phyloP scores from a whole-genome alignment of 495 filamentous ascomycete genomes.

The Penicillium argentinense region DNA sequence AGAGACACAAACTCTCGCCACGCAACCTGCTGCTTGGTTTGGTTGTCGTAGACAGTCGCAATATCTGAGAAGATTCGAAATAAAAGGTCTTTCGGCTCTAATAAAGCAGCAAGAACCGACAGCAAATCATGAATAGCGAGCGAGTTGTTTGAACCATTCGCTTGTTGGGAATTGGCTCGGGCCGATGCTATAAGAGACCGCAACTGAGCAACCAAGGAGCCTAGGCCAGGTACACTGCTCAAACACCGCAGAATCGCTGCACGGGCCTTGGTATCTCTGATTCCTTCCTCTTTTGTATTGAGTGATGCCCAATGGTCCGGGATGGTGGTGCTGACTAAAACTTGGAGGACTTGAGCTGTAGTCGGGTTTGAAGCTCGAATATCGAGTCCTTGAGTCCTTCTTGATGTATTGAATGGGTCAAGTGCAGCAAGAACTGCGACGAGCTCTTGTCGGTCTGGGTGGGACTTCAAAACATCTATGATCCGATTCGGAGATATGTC shows the following conservation, averaged over 20 bases:
- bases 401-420: conserved; percentile 34
- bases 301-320: conserved; percentile 76
- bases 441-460: conserved; percentile 63
- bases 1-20: conserved; percentile 70
- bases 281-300: conserved; percentile 40
- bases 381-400: conserved; percentile 45
- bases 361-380: conserved; percentile 63
- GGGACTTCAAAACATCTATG: conserved; percentile 60
- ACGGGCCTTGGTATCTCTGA: conserved; percentile 31
- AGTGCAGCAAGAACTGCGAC: conserved; percentile 54
- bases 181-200: conserved; percentile 46
- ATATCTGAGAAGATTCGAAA: conserved; percentile 54
- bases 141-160: conserved; percentile 28
- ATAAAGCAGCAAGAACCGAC: conserved; percentile 50
- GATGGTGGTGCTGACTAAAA: conserved; percentile 66
- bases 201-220: conserved; percentile 63
- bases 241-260: conserved; percentile 64
- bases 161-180: conserved; percentile 26
- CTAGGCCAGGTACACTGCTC: conserved; percentile 69
- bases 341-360: conserved; percentile 67
- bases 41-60: conserved; percentile 26
- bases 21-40: conserved; percentile 43
- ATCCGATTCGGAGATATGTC: conserved; percentile 56
- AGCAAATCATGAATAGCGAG: conserved; percentile 38
- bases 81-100: conserved; percentile 56